Percentiles rank a stretch among this genome's conserved stretches.
Evolutionary conservation across 139 green algal genomes (phyloP).

Genomic region (Ettlia oleoabundans): DNA sequence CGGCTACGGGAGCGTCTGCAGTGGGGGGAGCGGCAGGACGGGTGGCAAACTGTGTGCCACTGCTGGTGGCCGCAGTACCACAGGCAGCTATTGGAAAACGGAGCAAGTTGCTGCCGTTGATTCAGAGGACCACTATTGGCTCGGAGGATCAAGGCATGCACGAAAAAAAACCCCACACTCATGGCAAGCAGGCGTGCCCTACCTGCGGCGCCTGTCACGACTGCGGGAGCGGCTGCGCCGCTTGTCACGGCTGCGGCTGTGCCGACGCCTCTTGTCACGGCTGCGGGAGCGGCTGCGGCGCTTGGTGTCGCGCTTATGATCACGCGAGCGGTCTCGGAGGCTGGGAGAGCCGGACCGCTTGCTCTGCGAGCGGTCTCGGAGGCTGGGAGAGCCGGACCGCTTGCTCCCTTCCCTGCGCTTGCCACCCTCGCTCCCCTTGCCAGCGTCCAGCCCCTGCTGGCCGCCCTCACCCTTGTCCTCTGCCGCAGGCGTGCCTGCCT

Average conservation of each 20-base stretch:
- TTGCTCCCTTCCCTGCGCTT: slow-evolving; percentile 7
- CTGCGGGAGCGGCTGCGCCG: not conserved
- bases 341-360: slow-evolving; percentile 6
- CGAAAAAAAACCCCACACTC: not conserved
- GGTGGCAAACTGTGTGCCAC: not conserved
- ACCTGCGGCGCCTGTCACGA: slow-evolving; percentile 8
- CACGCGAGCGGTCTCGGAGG: not conserved
- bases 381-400: slow-evolving; percentile 4
- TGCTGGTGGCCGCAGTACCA: too few species aligned
- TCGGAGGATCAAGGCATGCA: not conserved
- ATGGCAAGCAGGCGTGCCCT: not conserved
- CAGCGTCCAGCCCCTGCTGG: not conserved
- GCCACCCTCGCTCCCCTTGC: not conserved
- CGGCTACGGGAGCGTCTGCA: not conserved
- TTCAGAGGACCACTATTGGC: too few species aligned
- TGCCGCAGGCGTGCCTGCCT: not conserved
- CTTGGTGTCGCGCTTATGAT: not conserved
- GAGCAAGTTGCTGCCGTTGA: too few species aligned
- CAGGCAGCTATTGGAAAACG: too few species aligned
- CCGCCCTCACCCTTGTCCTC: not conserved
- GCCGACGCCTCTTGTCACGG: slow-evolving; percentile 11
- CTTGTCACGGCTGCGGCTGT: not conserved
- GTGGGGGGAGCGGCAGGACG: not conserved
- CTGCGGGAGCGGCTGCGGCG: slow-evolving; percentile 3
- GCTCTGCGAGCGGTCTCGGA: not conserved